These are phyloP conservation scores for Vitis cinerea DNA, from an alignment of 164 flowering plant species.

Conservation along the genomic window DNA sequence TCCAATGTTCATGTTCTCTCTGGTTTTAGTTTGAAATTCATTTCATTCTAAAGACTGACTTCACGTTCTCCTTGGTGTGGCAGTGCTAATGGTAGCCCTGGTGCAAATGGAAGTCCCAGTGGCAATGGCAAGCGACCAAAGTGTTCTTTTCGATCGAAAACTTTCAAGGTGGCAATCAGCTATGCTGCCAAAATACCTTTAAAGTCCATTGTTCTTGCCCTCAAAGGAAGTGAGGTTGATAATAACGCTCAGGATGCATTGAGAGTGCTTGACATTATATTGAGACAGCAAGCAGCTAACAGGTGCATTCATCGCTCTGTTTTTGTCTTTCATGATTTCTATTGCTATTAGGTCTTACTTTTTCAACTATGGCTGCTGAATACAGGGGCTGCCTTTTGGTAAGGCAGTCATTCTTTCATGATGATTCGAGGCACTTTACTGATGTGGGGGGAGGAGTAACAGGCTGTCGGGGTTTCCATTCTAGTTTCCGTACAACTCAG, in stretches of 20 bases:
- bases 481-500: constrained; percentile 64
- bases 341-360: neutral
- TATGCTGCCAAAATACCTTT: constrained; percentile 62
- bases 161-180: constrained; percentile 51
- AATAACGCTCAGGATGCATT: constrained; percentile 52
- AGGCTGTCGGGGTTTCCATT: constrained; percentile 64
- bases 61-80: constrained; percentile 1
- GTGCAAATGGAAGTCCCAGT: constrained; percentile 30
- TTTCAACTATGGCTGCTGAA: constrained; percentile 19
- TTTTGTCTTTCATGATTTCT: neutral
- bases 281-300: constrained; percentile 75
- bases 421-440: constrained; percentile 48
- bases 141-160: constrained; percentile 41
- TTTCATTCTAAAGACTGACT: neutral
- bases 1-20: neutral
- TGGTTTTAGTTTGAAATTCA: neutral
- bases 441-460: constrained; percentile 77
- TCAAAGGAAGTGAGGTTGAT: constrained; percentile 44
- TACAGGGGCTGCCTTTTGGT: constrained; percentile 79
- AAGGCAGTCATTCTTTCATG: constrained; percentile 75
- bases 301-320: constrained; percentile 31
- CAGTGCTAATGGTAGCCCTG: constrained; percentile 31
- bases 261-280: constrained; percentile 65
- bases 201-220: constrained; percentile 41
- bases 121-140: constrained; percentile 48